Conservation (phyloP, 225 moss, liverwort and hornwort species). For the Marchantia polymorpha region DNA sequence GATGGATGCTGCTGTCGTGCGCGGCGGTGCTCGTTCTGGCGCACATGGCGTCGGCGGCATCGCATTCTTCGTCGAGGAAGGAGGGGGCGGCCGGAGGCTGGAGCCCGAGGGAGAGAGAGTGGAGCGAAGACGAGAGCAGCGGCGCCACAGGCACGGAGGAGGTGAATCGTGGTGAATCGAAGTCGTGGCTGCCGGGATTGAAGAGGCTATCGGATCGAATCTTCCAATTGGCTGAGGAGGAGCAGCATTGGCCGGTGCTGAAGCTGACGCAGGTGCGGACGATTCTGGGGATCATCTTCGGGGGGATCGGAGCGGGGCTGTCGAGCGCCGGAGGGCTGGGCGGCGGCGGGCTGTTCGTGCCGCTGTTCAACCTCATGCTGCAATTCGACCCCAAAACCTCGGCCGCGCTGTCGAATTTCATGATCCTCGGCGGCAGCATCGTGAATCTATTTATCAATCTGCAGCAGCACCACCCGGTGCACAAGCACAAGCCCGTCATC, state of each 20-base stretch:
- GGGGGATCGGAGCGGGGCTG: constrained; percentile 37
- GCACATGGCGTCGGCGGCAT: not conserved
- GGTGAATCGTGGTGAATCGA: not conserved
- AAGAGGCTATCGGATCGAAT: constrained; percentile 17
- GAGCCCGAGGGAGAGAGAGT: not conserved
- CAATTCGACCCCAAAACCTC: constrained; percentile 48
- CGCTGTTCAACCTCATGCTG: constrained; percentile 47
- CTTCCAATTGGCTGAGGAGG: constrained; percentile 10
- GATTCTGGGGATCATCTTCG: constrained; percentile 26
- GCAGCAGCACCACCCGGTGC: constrained; percentile 31
- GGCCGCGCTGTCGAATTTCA: constrained; percentile 37
- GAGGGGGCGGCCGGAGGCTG: not conserved
- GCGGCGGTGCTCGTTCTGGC: not conserved
- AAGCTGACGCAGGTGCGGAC: constrained; percentile 27
- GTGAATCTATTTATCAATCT: constrained; percentile 35
- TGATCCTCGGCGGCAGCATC: constrained; percentile 40
- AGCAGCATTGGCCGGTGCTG: constrained; percentile 31
- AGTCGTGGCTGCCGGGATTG: constrained; percentile 1
- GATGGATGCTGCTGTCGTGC: not conserved
- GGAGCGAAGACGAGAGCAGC: not conserved
- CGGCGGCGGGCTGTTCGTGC: constrained; percentile 45
- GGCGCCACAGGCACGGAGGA: not conserved
- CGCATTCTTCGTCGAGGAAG: not conserved
- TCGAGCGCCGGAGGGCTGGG: constrained; percentile 48
- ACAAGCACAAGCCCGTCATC: constrained; percentile 27